Percentiles rank a stretch among this genome's conserved stretches.
These are phyloP conservation scores for Solanum verrucosum DNA, from an alignment of 257 asterid genomes.

Conservation along the genomic window DNA sequence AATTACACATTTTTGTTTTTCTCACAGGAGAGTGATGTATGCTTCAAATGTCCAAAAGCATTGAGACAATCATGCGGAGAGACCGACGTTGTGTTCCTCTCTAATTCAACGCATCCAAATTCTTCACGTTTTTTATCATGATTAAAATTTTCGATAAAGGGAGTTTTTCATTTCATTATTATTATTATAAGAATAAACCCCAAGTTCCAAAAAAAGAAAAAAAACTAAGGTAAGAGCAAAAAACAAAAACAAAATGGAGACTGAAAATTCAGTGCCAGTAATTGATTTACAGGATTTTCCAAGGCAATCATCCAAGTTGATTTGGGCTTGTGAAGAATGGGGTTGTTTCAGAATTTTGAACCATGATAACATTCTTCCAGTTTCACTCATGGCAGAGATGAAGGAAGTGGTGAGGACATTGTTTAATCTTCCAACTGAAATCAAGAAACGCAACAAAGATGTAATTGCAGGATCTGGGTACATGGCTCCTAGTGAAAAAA, in stretches of 20 bases:
- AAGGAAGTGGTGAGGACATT: slow-evolving; percentile 30
- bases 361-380: slow-evolving; percentile 15
- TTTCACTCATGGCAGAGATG: slow-evolving; percentile 43
- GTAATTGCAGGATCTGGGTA: slow-evolving; percentile 58
- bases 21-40: background rate
- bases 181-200: background rate
- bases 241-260: background rate
- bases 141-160: background rate
- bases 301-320: slow-evolving; percentile 8
- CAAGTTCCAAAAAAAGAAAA: background rate
- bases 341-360: slow-evolving; percentile 29
- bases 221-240: background rate
- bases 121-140: background rate
- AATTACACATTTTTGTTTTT: background rate
- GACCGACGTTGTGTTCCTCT: background rate
- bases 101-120: background rate
- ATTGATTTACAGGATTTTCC: slow-evolving; percentile 33
- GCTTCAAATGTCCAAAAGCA: background rate
- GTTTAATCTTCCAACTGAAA: slow-evolving; percentile 42
- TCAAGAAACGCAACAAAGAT: slow-evolving; percentile 35
- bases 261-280: slow-evolving; percentile 15
- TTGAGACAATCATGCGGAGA: background rate
- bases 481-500: slow-evolving; percentile 34
- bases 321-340: slow-evolving; percentile 33
- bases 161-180: background rate